Evolutionary conservation across 129 eudicot species (phyloP).

Genomic region (Centrapalus pauciflorus): DNA sequence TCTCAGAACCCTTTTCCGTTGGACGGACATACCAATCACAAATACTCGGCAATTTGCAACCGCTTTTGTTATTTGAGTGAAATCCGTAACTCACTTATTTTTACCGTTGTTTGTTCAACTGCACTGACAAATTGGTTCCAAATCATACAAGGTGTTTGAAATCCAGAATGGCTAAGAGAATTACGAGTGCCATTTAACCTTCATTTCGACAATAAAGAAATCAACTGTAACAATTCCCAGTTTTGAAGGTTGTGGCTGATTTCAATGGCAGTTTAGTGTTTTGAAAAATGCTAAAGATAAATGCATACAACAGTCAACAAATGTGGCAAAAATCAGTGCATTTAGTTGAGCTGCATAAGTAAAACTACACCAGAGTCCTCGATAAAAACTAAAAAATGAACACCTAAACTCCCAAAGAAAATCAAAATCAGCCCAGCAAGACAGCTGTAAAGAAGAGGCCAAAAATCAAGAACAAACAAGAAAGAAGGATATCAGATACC

Average conservation of each 20-base stretch:
- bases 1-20: not conserved
- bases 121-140: not conserved
- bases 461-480: not conserved
- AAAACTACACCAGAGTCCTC: not conserved
- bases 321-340: too few species aligned
- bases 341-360: too few species aligned
- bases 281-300: not conserved
- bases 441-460: not conserved
- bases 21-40: not conserved
- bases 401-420: not conserved
- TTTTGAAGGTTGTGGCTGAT: not conserved
- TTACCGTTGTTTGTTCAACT: not conserved
- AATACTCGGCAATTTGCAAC: not conserved
- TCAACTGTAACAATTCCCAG: not conserved
- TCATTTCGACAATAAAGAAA: not conserved
- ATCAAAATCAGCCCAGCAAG: not conserved
- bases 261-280: not conserved
- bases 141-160: not conserved
- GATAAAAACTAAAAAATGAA: not conserved
- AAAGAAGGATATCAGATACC: constrained; percentile 26
- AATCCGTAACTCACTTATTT: not conserved
- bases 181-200: not conserved
- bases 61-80: not conserved
- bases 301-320: too few species aligned
- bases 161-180: not conserved